Evolutionary conservation across 202 grass and related monocot genomes (phyloP), one percentile per base, ranked within the genome.

Genomic region (Panicum virgatum): DNA sequence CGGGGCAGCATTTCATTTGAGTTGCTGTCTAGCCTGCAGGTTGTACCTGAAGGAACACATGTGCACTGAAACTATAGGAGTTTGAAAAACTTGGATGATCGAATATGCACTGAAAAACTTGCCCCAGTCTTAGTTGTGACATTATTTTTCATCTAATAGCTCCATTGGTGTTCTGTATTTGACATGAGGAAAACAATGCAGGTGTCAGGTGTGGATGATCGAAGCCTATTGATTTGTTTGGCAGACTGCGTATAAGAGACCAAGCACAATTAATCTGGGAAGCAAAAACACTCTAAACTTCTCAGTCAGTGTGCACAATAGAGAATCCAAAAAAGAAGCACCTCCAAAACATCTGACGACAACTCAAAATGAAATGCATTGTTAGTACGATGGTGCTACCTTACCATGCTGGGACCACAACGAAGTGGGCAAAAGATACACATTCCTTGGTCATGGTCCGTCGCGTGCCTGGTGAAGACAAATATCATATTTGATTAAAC

Each of bases 1-100:
- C 82, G 75, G 82, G 69, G 66, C 71, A 29, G n/a, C 83, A 74
- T 73, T 69, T 80, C 77, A 70, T 27, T 64, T 67, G 10, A 72
- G 69, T 76, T 51, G 76, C 37, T 72, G 39, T 85, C 76, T 72
- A 71, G 58, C 44, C 37, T 71, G 76, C 72, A 82, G 38, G 57
- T 30, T 77, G 77, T 60, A 78, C 48, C 47, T 60, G 59, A 68
- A 82, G 26, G 78, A 20, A 5, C 6, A 5, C 6, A 75, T 18
- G 57, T 53, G 60, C 5, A 73, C 74, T 51, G 22, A 80, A 62
- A 44, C 37, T 69, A 34, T 38, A 69, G 13, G 13, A 74, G 18
- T 68, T 18, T 57, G 26, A 45, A 77, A 85, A 51, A 5, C 2
- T 61, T 43, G 47, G n/a, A n/a, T n/a, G n/a, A n/a, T n/a, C n/a